These are phyloP conservation scores for Spiraea crenata DNA, from an alignment of 331 rosid genomes.

Conservation along the genomic window DNA sequence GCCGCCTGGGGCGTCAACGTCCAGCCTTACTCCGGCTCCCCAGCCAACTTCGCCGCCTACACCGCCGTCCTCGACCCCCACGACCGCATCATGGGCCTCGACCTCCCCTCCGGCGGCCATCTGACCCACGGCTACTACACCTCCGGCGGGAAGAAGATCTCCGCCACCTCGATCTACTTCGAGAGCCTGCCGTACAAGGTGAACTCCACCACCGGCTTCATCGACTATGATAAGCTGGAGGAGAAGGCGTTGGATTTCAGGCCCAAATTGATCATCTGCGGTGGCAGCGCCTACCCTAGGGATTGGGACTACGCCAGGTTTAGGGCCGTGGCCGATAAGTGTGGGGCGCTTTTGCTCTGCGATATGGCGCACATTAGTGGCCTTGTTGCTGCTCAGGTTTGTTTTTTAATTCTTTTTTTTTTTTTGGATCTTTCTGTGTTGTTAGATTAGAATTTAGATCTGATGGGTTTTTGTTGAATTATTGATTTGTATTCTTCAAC, in stretches of 20 bases:
- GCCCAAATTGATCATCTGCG: constrained; percentile 84
- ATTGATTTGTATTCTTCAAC: no score
- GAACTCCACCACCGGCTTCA: constrained; percentile 53
- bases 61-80: constrained; percentile 93
- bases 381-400: constrained; percentile 95
- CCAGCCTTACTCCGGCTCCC: constrained; percentile 96
- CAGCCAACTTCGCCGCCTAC: constrained; percentile 98
- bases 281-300: constrained; percentile 96
- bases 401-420: not conserved
- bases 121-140: constrained; percentile 94
- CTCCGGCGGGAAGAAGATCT: constrained; percentile 97
- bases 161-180: constrained; percentile 94
- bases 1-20: constrained; percentile 90
- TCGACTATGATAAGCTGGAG: constrained; percentile 83
- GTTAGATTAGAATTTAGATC: not conserved
- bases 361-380: constrained; percentile 99
- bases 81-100: constrained; percentile 96
- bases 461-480: not conserved
- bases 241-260: constrained; percentile 99
- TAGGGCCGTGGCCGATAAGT: constrained; percentile 69
- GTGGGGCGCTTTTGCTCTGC: constrained; percentile 87
- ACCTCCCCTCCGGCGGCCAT: constrained; percentile 97
- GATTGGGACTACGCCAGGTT: constrained; percentile 88
- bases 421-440: not conserved
- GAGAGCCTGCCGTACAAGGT: constrained; percentile 97